Evolutionary conservation across 305 asterid species (phyloP), one percentile per base, ranked within the genome.

Genomic region (Andrographis paniculata): DNA sequence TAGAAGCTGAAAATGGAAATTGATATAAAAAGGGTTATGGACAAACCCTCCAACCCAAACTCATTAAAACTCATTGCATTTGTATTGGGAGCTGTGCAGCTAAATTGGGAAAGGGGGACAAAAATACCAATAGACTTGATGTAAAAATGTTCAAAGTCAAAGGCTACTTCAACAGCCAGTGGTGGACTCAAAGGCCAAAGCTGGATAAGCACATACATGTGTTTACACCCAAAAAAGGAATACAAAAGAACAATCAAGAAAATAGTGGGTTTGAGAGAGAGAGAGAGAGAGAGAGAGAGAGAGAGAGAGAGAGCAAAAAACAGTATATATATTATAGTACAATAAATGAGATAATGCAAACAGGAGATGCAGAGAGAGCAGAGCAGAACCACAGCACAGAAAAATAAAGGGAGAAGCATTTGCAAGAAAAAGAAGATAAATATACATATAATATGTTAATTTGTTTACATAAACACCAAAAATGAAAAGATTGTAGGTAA

Each of bases 41-140:
- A 33, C 4, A 33, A 9, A 33, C 9, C 38, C 38, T 10, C 38
- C n/a, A 9, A 9, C 38, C 38, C 38, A 24, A 6, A 33, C 6
- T 1, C 42, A 9, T 3, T 17, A 37, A 33, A 33, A 33, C 39
- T 10, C 39, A 33, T 33, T 17, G 30, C 12, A 50, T 49, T 63
- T 53, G 72, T 24, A 60, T 65, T 59, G 74, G 45, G 56, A 60
- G 47, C 23, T 59, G 77, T 60, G 71, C 68, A 53, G 22, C 50
- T 72, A 13, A 81, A 81, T 61, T 63, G 70, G 46, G 51, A 46
- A 49, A 49, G 14, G 12, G 13, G 12, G 38, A 33, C 11, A 33
- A 52, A 64, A 53, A 4, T 15, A 37, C 3, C 1, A 37, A 13
- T 13, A 14, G 68, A 60, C 54, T 48, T 62, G 60, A 54, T 57